Conservation (phyloP, 768 basidiomycete species). For the Pisolithus sp. region DNA sequence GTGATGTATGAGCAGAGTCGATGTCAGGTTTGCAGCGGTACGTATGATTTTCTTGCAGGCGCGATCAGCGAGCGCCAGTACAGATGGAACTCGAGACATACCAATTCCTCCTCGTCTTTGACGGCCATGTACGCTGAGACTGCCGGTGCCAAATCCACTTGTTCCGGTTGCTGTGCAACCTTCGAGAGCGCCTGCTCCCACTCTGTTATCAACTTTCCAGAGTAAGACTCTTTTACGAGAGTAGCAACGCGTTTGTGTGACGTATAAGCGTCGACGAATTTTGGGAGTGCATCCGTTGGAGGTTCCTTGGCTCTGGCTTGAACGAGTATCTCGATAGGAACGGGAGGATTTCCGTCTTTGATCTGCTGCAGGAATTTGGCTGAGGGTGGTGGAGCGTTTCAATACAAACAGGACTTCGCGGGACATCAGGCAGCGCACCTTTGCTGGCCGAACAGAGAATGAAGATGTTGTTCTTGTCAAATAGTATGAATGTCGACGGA, state of each 20-base stretch:
- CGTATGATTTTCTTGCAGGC: conserved; percentile 64
- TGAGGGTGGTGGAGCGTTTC: conserved; percentile 25
- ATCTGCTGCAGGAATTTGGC: conserved; percentile 86
- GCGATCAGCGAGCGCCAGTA: conserved; percentile 7
- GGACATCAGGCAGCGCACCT: conserved; percentile 42
- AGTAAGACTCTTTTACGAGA: conserved; percentile 75
- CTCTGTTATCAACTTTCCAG: conserved; percentile 81
- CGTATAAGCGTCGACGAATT: conserved; percentile 58
- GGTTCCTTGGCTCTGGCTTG: conserved; percentile 79
- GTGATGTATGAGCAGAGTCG: conserved; percentile 78
- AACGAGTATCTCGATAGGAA: conserved; percentile 70
- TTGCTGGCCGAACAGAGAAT: conserved; percentile 87
- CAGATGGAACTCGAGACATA: conserved; percentile 31
- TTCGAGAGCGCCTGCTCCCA: conserved; percentile 67
- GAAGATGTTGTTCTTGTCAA: conserved; percentile 67
- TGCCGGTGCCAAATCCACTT: conserved; percentile 71
- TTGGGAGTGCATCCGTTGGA: conserved; percentile 65
- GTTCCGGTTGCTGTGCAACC: conserved; percentile 56
- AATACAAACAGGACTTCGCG: conserved; percentile 4
- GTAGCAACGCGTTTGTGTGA: conserved; percentile 62
- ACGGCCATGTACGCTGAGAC: conserved; percentile 75
- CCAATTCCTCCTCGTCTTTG: conserved; percentile 90
- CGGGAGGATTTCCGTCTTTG: conserved; percentile 43
- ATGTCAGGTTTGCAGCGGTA: conserved; percentile 71
- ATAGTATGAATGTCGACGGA: conserved; percentile 85